These are phyloP conservation scores for Botrytis squamosa DNA, from an alignment of 2,329 filamentous ascomycete species.

Conservation along the genomic window DNA sequence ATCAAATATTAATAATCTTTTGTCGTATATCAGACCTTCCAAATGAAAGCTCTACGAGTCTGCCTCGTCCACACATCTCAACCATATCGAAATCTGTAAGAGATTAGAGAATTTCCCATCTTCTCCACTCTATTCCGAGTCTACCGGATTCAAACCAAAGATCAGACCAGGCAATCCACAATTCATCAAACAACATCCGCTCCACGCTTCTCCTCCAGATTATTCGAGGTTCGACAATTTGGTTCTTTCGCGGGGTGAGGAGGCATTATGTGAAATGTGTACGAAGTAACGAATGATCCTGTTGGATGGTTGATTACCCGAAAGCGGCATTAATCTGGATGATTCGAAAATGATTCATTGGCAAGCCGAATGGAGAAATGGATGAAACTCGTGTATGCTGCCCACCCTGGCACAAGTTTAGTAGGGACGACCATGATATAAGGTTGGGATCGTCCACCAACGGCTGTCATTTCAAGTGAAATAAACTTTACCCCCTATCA, in stretches of 20 bases:
- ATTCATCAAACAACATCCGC: conserved; percentile 13
- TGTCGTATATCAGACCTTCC: not conserved
- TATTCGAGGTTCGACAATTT: not conserved
- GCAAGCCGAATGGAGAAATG: not conserved
- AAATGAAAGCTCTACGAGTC: not conserved
- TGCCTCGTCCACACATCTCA: not conserved
- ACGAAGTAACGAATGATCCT: not conserved
- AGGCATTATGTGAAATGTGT: not conserved
- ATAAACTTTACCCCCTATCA: conserved; percentile 6
- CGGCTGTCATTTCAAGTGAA: not conserved
- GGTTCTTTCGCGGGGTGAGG: not conserved
- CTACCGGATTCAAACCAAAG: not conserved
- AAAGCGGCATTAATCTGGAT: not conserved
- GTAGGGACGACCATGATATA: not conserved
- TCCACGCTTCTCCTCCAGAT: conserved; percentile 3
- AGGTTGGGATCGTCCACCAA: not conserved
- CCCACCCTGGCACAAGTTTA: not conserved
- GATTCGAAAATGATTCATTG: not conserved
- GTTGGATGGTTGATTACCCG: not conserved
- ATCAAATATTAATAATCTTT: not conserved
- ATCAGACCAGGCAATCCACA: conserved; percentile 5
- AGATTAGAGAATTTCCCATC: not conserved
- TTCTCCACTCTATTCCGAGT: conserved; percentile 8
- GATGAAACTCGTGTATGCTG: not conserved
- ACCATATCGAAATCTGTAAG: not conserved